These are phyloP conservation scores for Trichaptum fuscoviolaceum DNA, from an alignment of 768 basidiomycete species.

Conservation along the genomic window DNA sequence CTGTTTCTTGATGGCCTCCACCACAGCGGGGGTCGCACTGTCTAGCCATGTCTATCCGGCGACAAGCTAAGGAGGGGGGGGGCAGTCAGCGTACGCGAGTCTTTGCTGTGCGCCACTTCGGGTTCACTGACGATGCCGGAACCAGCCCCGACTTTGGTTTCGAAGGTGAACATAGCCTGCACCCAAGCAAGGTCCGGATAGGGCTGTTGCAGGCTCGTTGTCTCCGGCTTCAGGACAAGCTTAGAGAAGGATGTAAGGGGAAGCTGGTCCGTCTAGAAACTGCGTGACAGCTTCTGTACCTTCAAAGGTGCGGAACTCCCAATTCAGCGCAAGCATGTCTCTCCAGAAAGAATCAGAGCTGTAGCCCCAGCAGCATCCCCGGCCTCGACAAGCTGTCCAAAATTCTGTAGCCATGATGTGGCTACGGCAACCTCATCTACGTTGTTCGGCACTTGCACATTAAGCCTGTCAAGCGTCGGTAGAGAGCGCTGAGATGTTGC, in stretches of 20 bases:
- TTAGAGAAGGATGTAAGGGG: constrained; percentile 16
- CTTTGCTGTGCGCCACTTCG: constrained; percentile 34
- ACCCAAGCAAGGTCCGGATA: constrained; percentile 55
- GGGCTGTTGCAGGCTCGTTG: constrained; percentile 31
- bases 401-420: constrained; percentile 25
- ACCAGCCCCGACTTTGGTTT: constrained; percentile 39
- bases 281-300: constrained; percentile 8
- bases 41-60: constrained; percentile 3
- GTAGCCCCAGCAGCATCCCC: constrained; percentile 27
- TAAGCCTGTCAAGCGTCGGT: constrained; percentile 26
- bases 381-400: constrained; percentile 25
- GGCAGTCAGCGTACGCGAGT: constrained; percentile 24
- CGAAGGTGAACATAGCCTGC: constrained; percentile 51
- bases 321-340: constrained; percentile 22
- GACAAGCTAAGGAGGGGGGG: constrained; percentile 3
- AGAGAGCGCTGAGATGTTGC: constrained; percentile 9
- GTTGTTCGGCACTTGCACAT: constrained; percentile 17
- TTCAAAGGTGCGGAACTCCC: constrained; percentile 24
- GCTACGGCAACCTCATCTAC: constrained; percentile 24
- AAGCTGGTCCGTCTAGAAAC: constrained; percentile 24
- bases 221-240: constrained; percentile 22
- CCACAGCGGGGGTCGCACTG: constrained; percentile 6
- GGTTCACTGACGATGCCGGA: constrained; percentile 45
- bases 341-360: constrained; percentile 25
- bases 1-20: constrained; percentile 15